Evolutionary conservation across 768 basidiomycete species (phyloP), one percentile per base, ranked within the genome.

Genomic region (Hericium alpestre): DNA sequence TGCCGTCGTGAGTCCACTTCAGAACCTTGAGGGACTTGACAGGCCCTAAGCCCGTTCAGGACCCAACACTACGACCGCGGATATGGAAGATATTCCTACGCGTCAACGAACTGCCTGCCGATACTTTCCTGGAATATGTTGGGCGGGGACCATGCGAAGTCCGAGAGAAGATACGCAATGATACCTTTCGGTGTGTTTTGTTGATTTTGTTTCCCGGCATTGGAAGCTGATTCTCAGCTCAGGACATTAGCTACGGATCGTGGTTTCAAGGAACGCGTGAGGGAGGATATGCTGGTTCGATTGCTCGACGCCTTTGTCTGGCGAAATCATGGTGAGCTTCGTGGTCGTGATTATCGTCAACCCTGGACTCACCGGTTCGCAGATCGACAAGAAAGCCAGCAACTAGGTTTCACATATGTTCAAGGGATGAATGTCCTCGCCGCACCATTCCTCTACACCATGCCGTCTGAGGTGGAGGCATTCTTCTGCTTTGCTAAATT

Each of bases 351-450:
- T 23, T 16, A 38, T 49, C 20, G 2, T 38, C 37, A 4, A 49
- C 38, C 67, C 48, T 54, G 47, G 13, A 25, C 37, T 27, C 16
- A 50, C 37, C 38, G 37, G 27, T 25, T 27, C 59, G 9, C 62
- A 92, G 90, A 92, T 65, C 76, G 83, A 61, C 84, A 87, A 70
- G 87, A 90, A 64, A 76, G 74, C 0, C 81, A 87, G n/a, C 84
- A 83, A 57, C 78, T 91, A 43, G 90, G 82, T 9, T 96, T 97
- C 71, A 93, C 90, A 32, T 99, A 98, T 65, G 94, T 99, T 9
- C 95, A 99, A 72, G 96, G 96, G 32, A 97, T 96, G 93, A 99
- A 99, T 68, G 96, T 98, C 51, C 83, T 99, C 38, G 93, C 94
- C 20, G 96, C 96, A 2, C 96, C 96, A 0, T 99, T 98, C 70